These are phyloP conservation scores for Scheffersomyces insectosa DNA, from an alignment of 1,139 yeast species.

Conservation along the genomic window DNA sequence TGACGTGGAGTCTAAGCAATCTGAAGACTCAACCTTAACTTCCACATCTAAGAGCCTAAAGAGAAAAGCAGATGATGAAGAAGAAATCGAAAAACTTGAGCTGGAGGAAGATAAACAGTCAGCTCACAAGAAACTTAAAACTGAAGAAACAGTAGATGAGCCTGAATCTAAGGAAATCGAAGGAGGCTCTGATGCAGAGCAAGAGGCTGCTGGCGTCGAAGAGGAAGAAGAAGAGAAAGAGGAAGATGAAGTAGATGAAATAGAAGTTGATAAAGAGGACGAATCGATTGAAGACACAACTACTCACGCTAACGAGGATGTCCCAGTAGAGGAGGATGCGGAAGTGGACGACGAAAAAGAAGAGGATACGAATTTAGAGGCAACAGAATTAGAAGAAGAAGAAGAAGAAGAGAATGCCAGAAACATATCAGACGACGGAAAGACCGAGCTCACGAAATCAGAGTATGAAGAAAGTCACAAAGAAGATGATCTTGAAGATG, in stretches of 20 bases:
- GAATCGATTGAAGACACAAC: slow-evolving; percentile 9
- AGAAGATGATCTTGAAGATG: slow-evolving; percentile 9
- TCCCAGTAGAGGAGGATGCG: slow-evolving; percentile 12
- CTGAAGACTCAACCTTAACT: too few species aligned
- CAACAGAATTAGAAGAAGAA: slow-evolving; percentile 8
- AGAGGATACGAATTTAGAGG: slow-evolving; percentile 4
- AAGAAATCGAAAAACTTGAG: slow-evolving; percentile 5
- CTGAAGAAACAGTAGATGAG: slow-evolving; percentile 10
- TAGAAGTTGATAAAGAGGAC: slow-evolving; percentile 10
- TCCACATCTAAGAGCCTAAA: slow-evolving; percentile 1
- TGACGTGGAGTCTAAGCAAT: too few species aligned
- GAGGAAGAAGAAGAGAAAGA: slow-evolving; percentile 10
- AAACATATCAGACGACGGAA: neutral
- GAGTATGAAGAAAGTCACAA: slow-evolving; percentile 1
- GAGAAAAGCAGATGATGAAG: slow-evolving; percentile 5
- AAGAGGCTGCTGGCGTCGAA: neutral
- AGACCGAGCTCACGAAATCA: neutral
- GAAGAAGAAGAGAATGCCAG: slow-evolving; percentile 8
- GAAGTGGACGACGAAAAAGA: slow-evolving; percentile 11
- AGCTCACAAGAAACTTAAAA: slow-evolving; percentile 7
- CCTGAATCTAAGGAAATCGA: slow-evolving; percentile 11
- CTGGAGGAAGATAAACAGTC: slow-evolving; percentile 4
- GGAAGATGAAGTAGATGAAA: slow-evolving; percentile 11
- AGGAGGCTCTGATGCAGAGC: slow-evolving; percentile 7
- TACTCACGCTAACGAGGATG: slow-evolving; percentile 7